Base-by-base conservation (phyloP, 768 basidiomycete species). In the Suillus fuscotomentosus region DNA sequence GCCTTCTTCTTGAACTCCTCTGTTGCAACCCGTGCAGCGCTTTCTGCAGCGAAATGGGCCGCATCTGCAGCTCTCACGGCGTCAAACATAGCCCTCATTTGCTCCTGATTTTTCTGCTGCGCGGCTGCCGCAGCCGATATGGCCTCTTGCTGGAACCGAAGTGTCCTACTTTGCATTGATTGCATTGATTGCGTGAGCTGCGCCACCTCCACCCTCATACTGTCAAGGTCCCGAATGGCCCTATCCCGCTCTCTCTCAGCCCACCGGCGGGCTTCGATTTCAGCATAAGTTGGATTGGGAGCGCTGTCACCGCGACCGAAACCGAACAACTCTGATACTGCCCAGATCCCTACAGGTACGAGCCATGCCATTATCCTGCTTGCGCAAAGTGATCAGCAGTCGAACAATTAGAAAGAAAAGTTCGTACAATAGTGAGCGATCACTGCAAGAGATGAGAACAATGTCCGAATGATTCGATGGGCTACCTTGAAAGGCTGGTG, bases 11-110 rank as follows among this genome's bases (percentile, higher is more conserved):
- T 45, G 4, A 43, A 17, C 4, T 47, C 27, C 38, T 60, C 27
- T 8, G 55, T 55, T 31, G 55, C 56, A 41, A 27, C 14, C 34
- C 53, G 51, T 31, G 50, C 63, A 10, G 42, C 42, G 4, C 11
- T 34, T n/a, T 66, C 56, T 43, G 39, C 56, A 15, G 60, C 27
- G 22, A 27, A 34, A 5, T 24, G 17, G 17, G 60, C 60, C 4
- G 48, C 45, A 15, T 43, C 42, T 11, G 61, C 50, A 8, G 50
- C 62, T 43, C 55, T 61, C 55, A 51, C 62, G 1, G 65, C 61
- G 3, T 63, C 54, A 39, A 36, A 24, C 34, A 63, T 42, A 11
- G 55, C 61, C 4, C 7, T 55, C 17, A 31, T 36, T 50, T 54
- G 31, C 10, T 54, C 31, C 9, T 54, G 43, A 24, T 6, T 43